These are phyloP conservation scores for Colletotrichum siamense DNA, from an alignment of 2,329 filamentous ascomycete genomes.

Conservation along the genomic window DNA sequence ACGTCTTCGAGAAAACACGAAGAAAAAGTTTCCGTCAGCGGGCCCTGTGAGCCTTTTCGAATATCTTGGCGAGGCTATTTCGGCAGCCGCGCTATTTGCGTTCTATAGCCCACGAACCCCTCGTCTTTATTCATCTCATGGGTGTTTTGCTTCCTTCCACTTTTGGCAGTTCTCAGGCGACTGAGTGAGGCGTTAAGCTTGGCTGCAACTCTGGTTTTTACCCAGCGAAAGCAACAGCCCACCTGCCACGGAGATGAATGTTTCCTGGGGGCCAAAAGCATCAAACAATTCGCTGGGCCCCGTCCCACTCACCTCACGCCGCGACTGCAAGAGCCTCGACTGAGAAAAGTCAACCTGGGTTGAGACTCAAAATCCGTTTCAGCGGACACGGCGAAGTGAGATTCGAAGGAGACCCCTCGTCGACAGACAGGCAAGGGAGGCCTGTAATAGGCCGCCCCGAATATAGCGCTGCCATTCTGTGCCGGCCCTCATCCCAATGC, in stretches of 20 bases:
- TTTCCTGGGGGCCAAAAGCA: not conserved
- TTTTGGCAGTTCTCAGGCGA: not conserved
- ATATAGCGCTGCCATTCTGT: not conserved
- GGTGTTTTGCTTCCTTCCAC: not conserved
- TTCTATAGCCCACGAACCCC: not conserved
- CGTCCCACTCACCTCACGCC: conserved; percentile 9
- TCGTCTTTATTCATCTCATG: not conserved
- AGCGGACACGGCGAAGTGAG: not conserved
- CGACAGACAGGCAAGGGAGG: not conserved
- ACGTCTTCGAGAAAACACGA: not conserved
- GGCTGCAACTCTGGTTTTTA: not conserved
- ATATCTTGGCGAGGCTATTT: not conserved
- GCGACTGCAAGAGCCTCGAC: conserved; percentile 5
- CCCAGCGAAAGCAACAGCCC: not conserved
- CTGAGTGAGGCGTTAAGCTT: not conserved
- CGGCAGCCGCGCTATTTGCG: not conserved
- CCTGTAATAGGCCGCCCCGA: not conserved
- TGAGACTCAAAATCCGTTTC: conserved; percentile 13
- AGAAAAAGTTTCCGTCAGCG: not conserved
- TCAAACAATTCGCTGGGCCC: not conserved
- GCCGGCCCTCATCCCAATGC: not conserved
- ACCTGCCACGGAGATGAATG: not conserved
- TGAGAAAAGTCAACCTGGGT: not conserved
- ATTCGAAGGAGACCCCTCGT: not conserved
- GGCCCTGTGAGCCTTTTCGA: not conserved